Conservation (phyloP, 495 filamentous ascomycete genomes). For the Jackrogersella multiformis region DNA sequence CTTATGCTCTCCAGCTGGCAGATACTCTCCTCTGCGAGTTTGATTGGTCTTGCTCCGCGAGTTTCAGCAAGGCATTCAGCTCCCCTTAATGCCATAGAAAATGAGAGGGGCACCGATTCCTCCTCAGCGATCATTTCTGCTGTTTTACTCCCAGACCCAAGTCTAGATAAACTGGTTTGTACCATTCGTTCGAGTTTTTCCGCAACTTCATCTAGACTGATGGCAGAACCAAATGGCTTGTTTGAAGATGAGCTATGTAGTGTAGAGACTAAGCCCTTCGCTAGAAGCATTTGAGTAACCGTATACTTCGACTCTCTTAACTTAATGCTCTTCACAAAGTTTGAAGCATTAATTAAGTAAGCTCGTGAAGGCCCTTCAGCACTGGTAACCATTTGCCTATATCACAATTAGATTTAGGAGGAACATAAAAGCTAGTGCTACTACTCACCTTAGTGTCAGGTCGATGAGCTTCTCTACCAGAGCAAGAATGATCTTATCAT, state of each 20-base stretch:
- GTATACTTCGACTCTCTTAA: background rate
- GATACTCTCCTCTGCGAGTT: slow-evolving; percentile 29
- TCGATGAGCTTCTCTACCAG: slow-evolving; percentile 40
- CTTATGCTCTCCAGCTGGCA: slow-evolving; percentile 43
- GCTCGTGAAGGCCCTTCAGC: slow-evolving; percentile 26
- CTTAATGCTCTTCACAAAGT: slow-evolving; percentile 33
- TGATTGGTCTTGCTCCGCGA: slow-evolving; percentile 5
- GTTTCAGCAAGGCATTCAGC: slow-evolving; percentile 23
- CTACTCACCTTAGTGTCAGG: slow-evolving; percentile 38
- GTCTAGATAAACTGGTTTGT: slow-evolving; percentile 14
- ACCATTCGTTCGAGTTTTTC: slow-evolving; percentile 34
- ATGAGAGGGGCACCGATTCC: slow-evolving; percentile 8
- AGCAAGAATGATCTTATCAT: slow-evolving; percentile 12
- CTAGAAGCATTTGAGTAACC: slow-evolving; percentile 35
- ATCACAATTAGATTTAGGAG: slow-evolving; percentile 10
- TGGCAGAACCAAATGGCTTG: slow-evolving; percentile 14
- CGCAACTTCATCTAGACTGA: slow-evolving; percentile 19
- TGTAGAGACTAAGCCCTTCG: slow-evolving; percentile 33
- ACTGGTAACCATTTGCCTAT: slow-evolving; percentile 42
- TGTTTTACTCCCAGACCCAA: slow-evolving; percentile 26
- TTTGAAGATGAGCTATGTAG: slow-evolving; percentile 17
- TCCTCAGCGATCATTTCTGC: background rate
- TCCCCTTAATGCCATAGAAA: slow-evolving; percentile 34
- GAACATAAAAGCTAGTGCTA: background rate
- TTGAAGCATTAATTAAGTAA: slow-evolving; percentile 34